Conservation (phyloP, 2,329 filamentous ascomycete genomes). For the Grosmannia clavigera region DNA sequence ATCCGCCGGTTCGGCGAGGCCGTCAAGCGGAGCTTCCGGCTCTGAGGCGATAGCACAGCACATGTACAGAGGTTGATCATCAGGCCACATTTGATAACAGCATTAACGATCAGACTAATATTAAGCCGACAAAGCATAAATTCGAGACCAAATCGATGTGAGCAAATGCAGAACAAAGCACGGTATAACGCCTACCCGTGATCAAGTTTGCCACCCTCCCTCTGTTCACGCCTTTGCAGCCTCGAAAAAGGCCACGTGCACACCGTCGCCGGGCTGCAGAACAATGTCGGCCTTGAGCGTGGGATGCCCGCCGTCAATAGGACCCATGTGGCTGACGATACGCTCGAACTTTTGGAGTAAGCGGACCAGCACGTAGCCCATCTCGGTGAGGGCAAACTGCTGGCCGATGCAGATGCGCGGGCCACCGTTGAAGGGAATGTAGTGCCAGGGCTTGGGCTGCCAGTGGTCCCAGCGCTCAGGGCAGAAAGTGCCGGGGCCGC, state of each 20-base stretch:
- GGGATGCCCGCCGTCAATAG: conserved; percentile 41
- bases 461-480: conserved; percentile 56
- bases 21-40: conserved; percentile 45
- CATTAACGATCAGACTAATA: no score
- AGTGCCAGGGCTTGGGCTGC: conserved; percentile 56
- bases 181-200: no score
- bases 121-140: no score
- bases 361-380: conserved; percentile 58
- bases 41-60: conserved; percentile 6
- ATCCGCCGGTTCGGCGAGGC: conserved; percentile 66
- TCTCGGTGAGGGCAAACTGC: conserved; percentile 71
- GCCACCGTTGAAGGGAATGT: conserved; percentile 64
- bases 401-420: conserved; percentile 66
- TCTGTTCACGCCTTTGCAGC: conserved; percentile 16
- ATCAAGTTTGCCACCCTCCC: not conserved
- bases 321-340: conserved; percentile 44
- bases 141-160: no score
- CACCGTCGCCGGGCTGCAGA: conserved; percentile 45
- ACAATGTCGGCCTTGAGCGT: conserved; percentile 47
- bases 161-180: no score
- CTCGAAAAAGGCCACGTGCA: conserved; percentile 44
- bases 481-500: conserved; percentile 38
- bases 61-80: no score
- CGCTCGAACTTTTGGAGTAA: conserved; percentile 60
- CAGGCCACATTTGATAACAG: no score